phyloP scores from a whole-genome alignment of 2,329 filamentous ascomycete genomes.

The Sarocladium brachiariae region DNA sequence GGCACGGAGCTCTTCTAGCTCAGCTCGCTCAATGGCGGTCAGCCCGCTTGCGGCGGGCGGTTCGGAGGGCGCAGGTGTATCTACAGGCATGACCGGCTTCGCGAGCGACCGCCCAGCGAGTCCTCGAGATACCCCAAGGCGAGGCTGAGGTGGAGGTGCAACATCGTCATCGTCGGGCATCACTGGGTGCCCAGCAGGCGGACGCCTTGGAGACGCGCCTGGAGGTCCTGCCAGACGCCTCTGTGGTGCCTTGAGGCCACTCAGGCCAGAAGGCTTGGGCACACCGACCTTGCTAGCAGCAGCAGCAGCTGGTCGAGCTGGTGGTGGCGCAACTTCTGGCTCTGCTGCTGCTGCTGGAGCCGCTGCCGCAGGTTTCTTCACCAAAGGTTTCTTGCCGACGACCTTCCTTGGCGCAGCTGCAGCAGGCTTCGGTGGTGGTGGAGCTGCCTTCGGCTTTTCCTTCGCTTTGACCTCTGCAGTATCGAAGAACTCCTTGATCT shows the following conservation, averaged over 20 bases:
- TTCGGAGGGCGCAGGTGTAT: slow-evolving; percentile 44
- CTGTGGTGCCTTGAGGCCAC: slow-evolving; percentile 56
- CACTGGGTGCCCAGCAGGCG: slow-evolving; percentile 39
- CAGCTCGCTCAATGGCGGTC: slow-evolving; percentile 76
- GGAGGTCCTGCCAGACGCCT: slow-evolving; percentile 40
- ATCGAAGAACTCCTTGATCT: slow-evolving; percentile 89
- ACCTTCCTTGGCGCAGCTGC: slow-evolving; percentile 36
- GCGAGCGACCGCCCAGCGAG: slow-evolving; percentile 80
- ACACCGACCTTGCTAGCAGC: slow-evolving; percentile 47
- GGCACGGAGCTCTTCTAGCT: slow-evolving; percentile 79
- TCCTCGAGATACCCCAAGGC: slow-evolving; percentile 65
- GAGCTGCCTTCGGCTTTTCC: slow-evolving; percentile 74
- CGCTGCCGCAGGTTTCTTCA: slow-evolving; percentile 39
- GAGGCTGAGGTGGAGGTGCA: slow-evolving; percentile 52
- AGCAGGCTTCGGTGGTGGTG: slow-evolving; percentile 48
- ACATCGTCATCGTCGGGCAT: slow-evolving; percentile 54
- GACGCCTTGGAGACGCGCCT: slow-evolving; percentile 45
- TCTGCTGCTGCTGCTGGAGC: slow-evolving; percentile 30
- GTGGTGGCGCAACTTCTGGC: slow-evolving; percentile 45
- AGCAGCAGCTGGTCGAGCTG: slow-evolving; percentile 50
- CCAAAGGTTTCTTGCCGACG: slow-evolving; percentile 31
- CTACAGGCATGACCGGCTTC: slow-evolving; percentile 56
- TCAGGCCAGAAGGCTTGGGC: slow-evolving; percentile 44
- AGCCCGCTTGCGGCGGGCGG: slow-evolving; percentile 59
- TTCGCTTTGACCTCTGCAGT: slow-evolving; percentile 43